Evolutionary conservation across 1,139 yeast species (phyloP), one percentile per base, ranked within the genome.

Genomic region (Taphrina flavorubra): DNA sequence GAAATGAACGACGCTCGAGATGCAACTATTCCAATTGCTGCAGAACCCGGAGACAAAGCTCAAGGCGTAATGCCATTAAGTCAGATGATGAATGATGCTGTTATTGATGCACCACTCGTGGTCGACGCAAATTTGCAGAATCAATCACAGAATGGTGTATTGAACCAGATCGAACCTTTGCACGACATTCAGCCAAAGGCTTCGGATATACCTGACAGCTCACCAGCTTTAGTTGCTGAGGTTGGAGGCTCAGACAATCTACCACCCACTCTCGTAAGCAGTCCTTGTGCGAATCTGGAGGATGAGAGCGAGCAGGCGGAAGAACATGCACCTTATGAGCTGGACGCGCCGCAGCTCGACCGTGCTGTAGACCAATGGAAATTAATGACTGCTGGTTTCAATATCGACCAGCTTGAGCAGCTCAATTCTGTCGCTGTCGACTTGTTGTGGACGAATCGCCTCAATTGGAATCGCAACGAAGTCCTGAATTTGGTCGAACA

Each of bases 351-450:
- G 0, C 74, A 71, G 6, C 71, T 84, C 0, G 72, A 71, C 0
- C 46, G 68, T 0, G 74, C 83, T 25, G 72, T 77, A 42, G 34
- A 72, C 0, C 62, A 71, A 51, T 76, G 87, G 7, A 77, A 82
- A 11, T 67, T 69, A 0, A 73, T 73, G 25, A 85, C 96, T 0
- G 81, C 79, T 14, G 81, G 81, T 25, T 82, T 81, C 72, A 84
- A 86, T 2, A 82, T 94, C n/a, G 96, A 90, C 70, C 81, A 83
- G 70, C 80, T 94, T 51, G 97, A 94, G 78, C 85, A 85, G 62
- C 78, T 88, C 14, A 88, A 88, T 81, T 87, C 98, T 4, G 81
- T 83, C 60, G 77, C 92, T 62, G 86, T 90, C 81, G 94, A 89
- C 65, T 81, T 87, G 14, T 82, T 90, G 2, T 94, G 97, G 97